These are phyloP conservation scores for Podaxis rugospora DNA, from an alignment of 768 basidiomycete genomes.

Conservation along the genomic window DNA sequence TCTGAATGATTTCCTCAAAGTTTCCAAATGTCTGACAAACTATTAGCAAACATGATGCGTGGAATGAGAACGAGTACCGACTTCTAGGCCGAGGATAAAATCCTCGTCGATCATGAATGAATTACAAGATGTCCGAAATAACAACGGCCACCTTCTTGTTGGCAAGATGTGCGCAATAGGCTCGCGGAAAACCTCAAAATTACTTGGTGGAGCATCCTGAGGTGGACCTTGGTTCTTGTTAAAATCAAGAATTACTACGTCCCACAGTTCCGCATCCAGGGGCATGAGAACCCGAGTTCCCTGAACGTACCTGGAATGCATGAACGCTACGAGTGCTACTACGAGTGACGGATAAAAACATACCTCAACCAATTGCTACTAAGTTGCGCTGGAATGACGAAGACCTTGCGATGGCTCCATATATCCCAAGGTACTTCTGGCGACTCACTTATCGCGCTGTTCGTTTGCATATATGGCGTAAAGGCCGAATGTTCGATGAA, in stretches of 20 bases:
- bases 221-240: neutral
- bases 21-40: neutral
- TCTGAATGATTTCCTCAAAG: slow-evolving; percentile 5
- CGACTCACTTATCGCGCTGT: neutral
- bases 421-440: slow-evolving; percentile 9
- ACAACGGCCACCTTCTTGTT: neutral
- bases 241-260: slow-evolving; percentile 10
- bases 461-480: neutral
- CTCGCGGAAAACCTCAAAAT: neutral
- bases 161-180: neutral
- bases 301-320: slow-evolving; percentile 9
- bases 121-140: neutral
- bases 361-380: slow-evolving; percentile 13
- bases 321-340: neutral
- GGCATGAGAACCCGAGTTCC: slow-evolving; percentile 12
- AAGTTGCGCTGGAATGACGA: neutral
- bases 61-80: neutral
- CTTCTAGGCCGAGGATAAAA: slow-evolving; percentile 1
- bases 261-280: neutral
- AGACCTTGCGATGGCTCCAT: slow-evolving; percentile 10
- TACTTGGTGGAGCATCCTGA: neutral
- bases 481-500: slow-evolving; percentile 9
- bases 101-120: slow-evolving; percentile 11
- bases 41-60: neutral
- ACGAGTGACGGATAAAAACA: neutral